These are phyloP conservation scores for Rhododendron molle DNA, from an alignment of 148 eudicot genomes.

Conservation along the genomic window DNA sequence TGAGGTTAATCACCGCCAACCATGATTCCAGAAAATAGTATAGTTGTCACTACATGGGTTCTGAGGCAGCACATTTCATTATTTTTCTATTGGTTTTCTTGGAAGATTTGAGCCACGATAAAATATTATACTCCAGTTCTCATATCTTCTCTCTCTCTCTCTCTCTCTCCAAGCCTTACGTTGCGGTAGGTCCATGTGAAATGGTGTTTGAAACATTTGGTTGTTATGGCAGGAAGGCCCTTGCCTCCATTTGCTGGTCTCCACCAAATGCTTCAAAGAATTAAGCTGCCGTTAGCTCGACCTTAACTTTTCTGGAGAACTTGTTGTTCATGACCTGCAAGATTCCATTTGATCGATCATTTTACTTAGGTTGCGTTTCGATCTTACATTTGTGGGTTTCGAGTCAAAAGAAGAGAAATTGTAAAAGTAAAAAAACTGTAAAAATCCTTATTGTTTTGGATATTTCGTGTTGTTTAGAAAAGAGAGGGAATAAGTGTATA, in stretches of 20 bases:
- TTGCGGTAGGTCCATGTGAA: not conserved
- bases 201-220: not conserved
- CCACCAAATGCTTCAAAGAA: not conserved
- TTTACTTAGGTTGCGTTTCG: too few relatives aligned
- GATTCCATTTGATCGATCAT: too few relatives aligned
- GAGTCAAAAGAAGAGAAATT: too few relatives aligned
- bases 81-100: too few relatives aligned
- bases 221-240: not conserved
- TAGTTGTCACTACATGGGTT: not conserved
- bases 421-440: too few relatives aligned
- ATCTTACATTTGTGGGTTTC: too few relatives aligned
- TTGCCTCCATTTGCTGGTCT: not conserved
- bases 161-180: not conserved
- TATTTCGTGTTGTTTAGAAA: too few relatives aligned
- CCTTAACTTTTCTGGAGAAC: not conserved
- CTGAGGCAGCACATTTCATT: not conserved
- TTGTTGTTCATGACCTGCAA: too few relatives aligned
- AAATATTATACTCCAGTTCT: not conserved
- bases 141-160: not conserved
- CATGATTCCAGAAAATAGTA: not conserved
- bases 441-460: too few relatives aligned
- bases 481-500: too few relatives aligned
- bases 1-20: not conserved
- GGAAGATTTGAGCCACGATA: not conserved
- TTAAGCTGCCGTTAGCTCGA: not conserved